A percentile compares a stretch with the other conserved stretches of the same genome.
Evolutionary conservation across 2,329 filamentous ascomycete genomes (phyloP).

Genomic region (Tolypocladium ovalisporum): DNA sequence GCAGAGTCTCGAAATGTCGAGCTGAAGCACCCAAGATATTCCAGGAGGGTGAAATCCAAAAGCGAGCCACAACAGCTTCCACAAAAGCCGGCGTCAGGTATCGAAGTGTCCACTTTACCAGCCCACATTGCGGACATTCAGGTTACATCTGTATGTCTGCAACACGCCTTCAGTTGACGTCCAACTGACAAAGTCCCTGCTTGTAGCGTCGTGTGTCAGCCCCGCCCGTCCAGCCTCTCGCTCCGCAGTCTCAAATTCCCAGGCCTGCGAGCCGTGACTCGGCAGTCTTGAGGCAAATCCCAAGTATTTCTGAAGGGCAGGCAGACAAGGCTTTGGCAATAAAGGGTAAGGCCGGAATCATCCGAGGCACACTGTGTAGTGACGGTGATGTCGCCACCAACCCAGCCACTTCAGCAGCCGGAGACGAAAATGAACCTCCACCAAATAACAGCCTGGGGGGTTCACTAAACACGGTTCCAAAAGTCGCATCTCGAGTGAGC

Average conservation of each 20-base stretch:
- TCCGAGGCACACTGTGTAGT: no score
- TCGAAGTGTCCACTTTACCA: not conserved
- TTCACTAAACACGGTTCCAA: not conserved
- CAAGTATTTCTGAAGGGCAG: conserved; percentile 1
- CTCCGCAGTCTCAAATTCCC: conserved; percentile 13
- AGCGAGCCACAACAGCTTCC: conserved; percentile 28
- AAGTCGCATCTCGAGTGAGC: conserved; percentile 10
- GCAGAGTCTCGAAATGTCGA: conserved; percentile 6
- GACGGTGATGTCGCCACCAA: not conserved
- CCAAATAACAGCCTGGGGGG: conserved; percentile 1
- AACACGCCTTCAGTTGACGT: not conserved
- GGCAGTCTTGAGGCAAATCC: conserved; percentile 3
- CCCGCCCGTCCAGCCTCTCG: conserved; percentile 8
- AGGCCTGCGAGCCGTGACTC: conserved; percentile 8
- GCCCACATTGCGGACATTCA: not conserved
- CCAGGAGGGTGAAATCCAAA: conserved; percentile 34
- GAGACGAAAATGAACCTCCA: conserved; percentile 6
- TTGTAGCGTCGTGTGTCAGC: conserved; percentile 16
- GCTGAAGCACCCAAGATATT: conserved; percentile 26
- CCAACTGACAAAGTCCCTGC: not conserved
- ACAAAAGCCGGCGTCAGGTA: conserved; percentile 9
- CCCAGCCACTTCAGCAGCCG: not conserved
- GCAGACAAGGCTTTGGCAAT: not conserved
- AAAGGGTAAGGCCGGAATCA: not conserved
- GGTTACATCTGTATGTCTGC: conserved; percentile 3